Evolutionary conservation across 305 asterid genomes (phyloP).

Genomic region (Fraxinus platypoda): DNA sequence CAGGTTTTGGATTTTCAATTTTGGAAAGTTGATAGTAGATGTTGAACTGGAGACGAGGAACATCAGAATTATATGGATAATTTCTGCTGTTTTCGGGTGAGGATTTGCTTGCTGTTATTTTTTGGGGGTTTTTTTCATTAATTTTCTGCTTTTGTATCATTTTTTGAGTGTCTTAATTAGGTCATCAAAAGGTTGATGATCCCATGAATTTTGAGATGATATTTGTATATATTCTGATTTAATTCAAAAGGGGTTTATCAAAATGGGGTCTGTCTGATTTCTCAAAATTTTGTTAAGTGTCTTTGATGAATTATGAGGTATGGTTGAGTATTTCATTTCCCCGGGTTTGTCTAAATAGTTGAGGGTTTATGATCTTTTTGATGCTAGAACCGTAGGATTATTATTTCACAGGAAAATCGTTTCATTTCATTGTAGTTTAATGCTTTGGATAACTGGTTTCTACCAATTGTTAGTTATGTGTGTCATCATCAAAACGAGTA

Average conservation of each 20-base stretch:
- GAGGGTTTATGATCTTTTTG: not conserved
- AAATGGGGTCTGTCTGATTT: not conserved
- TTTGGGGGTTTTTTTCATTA: not conserved
- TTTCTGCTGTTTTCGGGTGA: conserved; percentile 77
- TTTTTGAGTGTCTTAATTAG: not conserved
- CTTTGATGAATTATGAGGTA: conserved; percentile 21
- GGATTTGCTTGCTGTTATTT: not conserved
- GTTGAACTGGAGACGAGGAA: conserved; percentile 44
- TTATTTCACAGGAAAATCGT: not conserved
- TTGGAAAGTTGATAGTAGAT: conserved; percentile 40
- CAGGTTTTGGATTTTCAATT: conserved; percentile 45
- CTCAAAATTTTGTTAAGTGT: not conserved
- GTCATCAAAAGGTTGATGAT: not conserved
- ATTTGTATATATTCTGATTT: not conserved
- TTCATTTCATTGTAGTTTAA: not conserved
- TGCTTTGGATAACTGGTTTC: not conserved
- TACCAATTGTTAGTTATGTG: not conserved
- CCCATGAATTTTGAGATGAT: not conserved
- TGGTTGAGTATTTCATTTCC: conserved; percentile 9
- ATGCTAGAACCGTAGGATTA: not conserved
- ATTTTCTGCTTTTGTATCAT: not conserved
- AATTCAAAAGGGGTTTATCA: not conserved
- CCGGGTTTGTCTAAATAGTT: not conserved
- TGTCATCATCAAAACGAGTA: not conserved
- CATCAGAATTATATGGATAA: conserved; percentile 52